Base-by-base conservation (phyloP, 1,139 yeast genomes). In the Saccharomyces pastorianus region DNA sequence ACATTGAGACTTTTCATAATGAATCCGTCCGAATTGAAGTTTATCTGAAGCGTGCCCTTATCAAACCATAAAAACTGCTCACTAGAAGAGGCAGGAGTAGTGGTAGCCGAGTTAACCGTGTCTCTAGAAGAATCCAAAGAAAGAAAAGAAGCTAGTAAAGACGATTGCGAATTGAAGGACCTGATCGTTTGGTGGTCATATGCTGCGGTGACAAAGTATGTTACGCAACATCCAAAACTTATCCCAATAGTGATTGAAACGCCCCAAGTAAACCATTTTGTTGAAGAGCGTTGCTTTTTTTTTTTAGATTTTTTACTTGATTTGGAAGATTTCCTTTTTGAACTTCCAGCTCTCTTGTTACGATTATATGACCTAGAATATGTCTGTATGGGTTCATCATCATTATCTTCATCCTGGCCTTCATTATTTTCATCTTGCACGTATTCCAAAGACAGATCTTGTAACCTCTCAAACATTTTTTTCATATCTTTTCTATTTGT, bases 231-330 rank as follows among this genome's bases (percentile, higher is more conserved):
- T 1, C 69, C 69, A 14, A 65, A 58, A 7, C 70, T 68, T n/a
- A 65, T 62, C 9, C 71, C 69, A 3, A 65, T 57, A 1, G 69
- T 61, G 4, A 66, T 50, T 6, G 71, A 66, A 5, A 66, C 51
- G 2, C 68, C 66, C 65, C 66, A 64, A 9, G 64, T 42, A 25
- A 64, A 51, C 68, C 68, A 64, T 48, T 58, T 61, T 46, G 58
- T 59, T 17, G 53, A 28, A 7, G 41, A 27, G n/a, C 28, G 53
- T 51, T 28, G 49, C 50, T 46, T 50, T 47, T 48, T 49, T 31
- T 49, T 55, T 26, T 57, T 57, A 11, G 51, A 53, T 47, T 54
- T 51, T 17, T 51, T 50, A 47, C 38, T 53, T 23, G 51, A 47
- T 42, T 48, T 42, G 25, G 49, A 42, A 17, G 55, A 46, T 85